A percentile compares a stretch with the other conserved stretches of the same genome.
These are phyloP conservation scores for Teratosphaeria zuluensis DNA, from an alignment of 2,329 filamentous ascomycete species.

Conservation along the genomic window DNA sequence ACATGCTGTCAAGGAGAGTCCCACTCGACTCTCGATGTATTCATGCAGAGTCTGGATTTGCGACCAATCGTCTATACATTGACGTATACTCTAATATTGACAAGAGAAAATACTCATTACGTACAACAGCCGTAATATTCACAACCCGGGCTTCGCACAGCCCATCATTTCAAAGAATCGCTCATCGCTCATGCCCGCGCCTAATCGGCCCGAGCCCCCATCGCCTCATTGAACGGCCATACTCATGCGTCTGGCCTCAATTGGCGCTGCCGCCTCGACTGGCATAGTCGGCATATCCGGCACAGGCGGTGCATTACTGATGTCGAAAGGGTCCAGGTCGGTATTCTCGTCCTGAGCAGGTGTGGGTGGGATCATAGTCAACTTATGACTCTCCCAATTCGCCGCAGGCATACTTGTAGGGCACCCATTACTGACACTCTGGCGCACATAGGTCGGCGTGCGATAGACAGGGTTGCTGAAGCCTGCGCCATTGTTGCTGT, in stretches of 20 bases:
- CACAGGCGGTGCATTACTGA: conserved; percentile 9
- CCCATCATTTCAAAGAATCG: background rate
- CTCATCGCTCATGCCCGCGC: background rate
- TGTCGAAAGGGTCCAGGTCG: conserved; percentile 29
- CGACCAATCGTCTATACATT: too few relatives aligned
- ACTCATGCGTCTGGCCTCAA: background rate
- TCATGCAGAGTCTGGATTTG: too few relatives aligned
- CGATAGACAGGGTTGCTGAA: conserved; percentile 16
- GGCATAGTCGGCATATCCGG: conserved; percentile 14
- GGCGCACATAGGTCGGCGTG: conserved; percentile 27
- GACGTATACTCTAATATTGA: too few relatives aligned
- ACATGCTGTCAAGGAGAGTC: too few relatives aligned
- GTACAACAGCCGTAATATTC: background rate
- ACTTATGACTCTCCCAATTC: conserved; percentile 21
- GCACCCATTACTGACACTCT: conserved; percentile 27
- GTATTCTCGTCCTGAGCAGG: conserved; percentile 25
- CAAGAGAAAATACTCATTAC: background rate
- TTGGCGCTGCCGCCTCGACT: background rate
- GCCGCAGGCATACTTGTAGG: conserved; percentile 30
- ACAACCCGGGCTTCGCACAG: background rate
- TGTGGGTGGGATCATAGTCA: conserved; percentile 33
- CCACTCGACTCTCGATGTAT: too few relatives aligned
- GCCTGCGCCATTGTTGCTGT: background rate
- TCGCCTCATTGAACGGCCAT: conserved; percentile 1
- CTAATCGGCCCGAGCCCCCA: background rate